phyloP scores from a whole-genome alignment of 169 alveolate genomes.

The Prorocentrum cordatum region DNA sequence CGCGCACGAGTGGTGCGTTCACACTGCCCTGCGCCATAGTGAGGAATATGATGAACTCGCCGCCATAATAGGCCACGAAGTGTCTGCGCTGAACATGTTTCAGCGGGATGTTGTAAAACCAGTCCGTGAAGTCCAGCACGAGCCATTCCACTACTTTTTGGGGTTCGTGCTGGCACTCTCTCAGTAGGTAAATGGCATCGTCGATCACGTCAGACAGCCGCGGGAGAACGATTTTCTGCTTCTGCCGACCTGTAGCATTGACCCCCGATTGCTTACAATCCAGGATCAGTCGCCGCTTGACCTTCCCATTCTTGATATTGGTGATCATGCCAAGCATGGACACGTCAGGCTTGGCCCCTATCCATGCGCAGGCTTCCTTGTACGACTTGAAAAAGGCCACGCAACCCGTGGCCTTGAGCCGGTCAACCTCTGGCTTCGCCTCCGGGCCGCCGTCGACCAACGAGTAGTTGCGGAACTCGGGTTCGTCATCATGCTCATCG shows the following conservation, averaged over 20 bases:
- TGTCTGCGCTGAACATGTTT: not conserved
- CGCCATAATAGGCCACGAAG: not conserved
- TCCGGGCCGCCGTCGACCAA: not conserved
- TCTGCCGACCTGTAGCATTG: not conserved
- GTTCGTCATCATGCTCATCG: not conserved
- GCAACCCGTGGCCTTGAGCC: not conserved
- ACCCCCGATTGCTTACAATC: not conserved
- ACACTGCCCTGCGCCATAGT: not conserved
- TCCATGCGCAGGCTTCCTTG: not conserved
- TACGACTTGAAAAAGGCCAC: not conserved
- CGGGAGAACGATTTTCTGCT: not conserved
- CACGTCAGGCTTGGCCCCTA: not conserved
- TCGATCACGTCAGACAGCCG: not conserved
- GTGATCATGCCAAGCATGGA: constrained; percentile 24
- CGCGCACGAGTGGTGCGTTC: constrained; percentile 2
- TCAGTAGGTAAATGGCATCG: not conserved
- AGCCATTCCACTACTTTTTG: not conserved
- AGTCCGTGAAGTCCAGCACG: not conserved
- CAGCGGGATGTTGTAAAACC: constrained; percentile 17
- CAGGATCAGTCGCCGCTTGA: constrained; percentile 7
- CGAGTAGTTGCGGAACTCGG: not conserved
- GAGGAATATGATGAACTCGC: not conserved
- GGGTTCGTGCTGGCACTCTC: too few species aligned
- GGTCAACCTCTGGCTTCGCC: not conserved
- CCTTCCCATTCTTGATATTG: constrained; percentile 6